Evolutionary conservation across 768 basidiomycete genomes (phyloP), one percentile per base, ranked within the genome.

Genomic region (Fistulinella prunicolor): DNA sequence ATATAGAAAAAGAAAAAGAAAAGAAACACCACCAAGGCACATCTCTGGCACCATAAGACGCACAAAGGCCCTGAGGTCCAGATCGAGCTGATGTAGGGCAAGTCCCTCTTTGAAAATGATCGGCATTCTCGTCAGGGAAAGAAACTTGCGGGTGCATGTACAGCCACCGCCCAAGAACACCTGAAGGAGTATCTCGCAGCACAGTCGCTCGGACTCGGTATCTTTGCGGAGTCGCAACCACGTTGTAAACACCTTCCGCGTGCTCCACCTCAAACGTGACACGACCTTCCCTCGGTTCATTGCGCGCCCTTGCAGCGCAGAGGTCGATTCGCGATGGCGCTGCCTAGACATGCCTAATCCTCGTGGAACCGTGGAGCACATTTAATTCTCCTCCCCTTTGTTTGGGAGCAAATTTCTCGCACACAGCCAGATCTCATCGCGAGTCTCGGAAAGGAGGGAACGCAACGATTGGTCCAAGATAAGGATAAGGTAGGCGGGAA

Each of bases 211-310:
- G 7, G 22, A 42, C 30, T 19, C 36, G 44, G 38, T 26, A 30
- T 37, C 40, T 49, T 37, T 46, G 29, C 44, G 35, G 22, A 40
- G 26, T 17, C 20, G 21, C 21, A 17, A 22, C 34, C 55, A 50
- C 44, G 44, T 48, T 53, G 39, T 24, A 22, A 10, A 4, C 50
- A 36, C 44, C 28, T 42, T 13, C 46, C 47, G 30, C 43, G 26
- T 49, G 52, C 46, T 46, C 40, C 41, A 40, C 12, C 13, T 12
- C 39, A 39, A 51, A 59, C 38, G 46, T 41, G 43, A 47, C 32
- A 23, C 42, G 20, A 20, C 26, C 35, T 49, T 42, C 41, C 42
- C 39, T 39, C 22, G 35, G 30, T 45, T 24, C 17, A 16, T 47
- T 41, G 47, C 20, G 39, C 23, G 17, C 44, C 32, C 47, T 42